Evolutionary conservation across 441 rosid genomes (phyloP), one percentile per base, ranked within the genome.

Genomic region (Pelargonium fulgidum): DNA sequence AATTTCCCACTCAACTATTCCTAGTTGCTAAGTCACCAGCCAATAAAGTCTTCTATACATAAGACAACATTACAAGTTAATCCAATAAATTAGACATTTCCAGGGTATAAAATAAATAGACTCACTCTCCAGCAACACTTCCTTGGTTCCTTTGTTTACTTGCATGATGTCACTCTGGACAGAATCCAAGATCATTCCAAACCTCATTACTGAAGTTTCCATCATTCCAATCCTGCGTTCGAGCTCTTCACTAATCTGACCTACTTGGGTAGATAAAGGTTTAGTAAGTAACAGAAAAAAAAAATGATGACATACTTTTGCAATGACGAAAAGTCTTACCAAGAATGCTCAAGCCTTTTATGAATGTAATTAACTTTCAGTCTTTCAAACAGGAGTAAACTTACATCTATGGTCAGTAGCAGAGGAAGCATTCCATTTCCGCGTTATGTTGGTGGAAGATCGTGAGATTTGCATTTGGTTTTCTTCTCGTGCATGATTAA

Each of bases 121-220:
- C 91, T 83, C 74, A 94, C 99, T 81, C 76, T 85, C 96, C 39
- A 89, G 74, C 59, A 78, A 72, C 33, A 80, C 77, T 83, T 94
- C 88, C 80, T 87, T 94, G 71, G 89, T 85, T 82, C 94, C 93
- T 80, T 79, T 87, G 71, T 83, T 87, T 69, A 82, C 83, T 82
- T 92, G 98, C 85, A 92, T 85, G 72, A 94, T 76, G 77, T 94
- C 92, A 69, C 83, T 83, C 84, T 92, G 93, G 74, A 90, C 78
- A 63, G 98, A 86, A 77, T 86, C 97, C 76, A 94, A 73, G 76
- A 87, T 84, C 86, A 85, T 87, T 54, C 87, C 87, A 72, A 85
- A 80, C 85, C 87, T 89, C 81, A 75, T 94, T 48, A 90, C 62
- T 66, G 94, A 89, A 77, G 91, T 84, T 77, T 90, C 98, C 76